Percentiles rank a stretch among this genome's conserved stretches.
Evolutionary conservation across 768 basidiomycete genomes (phyloP).

Genomic region (Lactarius hatsudake): DNA sequence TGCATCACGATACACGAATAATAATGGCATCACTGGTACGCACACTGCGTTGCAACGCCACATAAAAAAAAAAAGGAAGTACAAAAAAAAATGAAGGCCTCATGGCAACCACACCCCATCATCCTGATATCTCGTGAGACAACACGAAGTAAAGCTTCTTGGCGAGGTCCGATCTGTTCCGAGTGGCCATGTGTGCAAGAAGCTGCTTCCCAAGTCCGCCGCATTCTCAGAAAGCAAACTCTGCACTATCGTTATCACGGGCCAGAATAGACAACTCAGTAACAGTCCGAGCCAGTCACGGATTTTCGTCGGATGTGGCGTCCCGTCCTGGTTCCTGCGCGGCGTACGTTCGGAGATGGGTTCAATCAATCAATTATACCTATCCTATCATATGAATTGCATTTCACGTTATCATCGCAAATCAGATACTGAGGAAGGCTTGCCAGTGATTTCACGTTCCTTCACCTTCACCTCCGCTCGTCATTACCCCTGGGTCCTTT

Average conservation of each 20-base stretch:
- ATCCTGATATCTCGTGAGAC: background rate
- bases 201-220: background rate
- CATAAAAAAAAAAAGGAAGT: background rate
- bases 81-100: background rate
- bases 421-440: background rate
- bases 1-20: background rate
- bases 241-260: background rate
- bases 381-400: background rate
- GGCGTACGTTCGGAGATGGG: background rate
- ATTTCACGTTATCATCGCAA: background rate
- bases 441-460: no score
- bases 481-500: background rate
- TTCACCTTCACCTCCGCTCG: no score
- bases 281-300: background rate
- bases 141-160: background rate
- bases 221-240: no score
- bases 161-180: background rate
- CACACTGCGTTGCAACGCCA: background rate
- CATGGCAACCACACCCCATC: background rate
- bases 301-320: background rate
- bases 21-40: background rate
- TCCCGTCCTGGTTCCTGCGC: background rate
- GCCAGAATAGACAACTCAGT: background rate
- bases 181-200: background rate
- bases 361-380: background rate